Evolutionary conservation across 2,329 filamentous ascomycete species (phyloP), one percentile per base, ranked within the genome.

Genomic region (Talaromyces marneffei): DNA sequence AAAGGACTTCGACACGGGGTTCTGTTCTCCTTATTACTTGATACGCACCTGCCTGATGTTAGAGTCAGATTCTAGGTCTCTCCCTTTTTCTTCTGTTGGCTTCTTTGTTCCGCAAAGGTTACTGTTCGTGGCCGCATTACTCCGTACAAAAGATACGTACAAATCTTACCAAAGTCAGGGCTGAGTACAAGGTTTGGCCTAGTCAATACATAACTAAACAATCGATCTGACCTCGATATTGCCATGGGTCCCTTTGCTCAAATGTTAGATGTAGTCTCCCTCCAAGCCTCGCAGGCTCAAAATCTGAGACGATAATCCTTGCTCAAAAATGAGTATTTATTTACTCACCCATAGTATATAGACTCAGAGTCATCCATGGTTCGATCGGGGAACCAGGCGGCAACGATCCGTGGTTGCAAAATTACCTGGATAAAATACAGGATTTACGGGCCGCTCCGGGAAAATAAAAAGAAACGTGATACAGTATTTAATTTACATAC

Each of bases 381-480:
- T 55, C 14, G 20, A 40, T 55, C 52, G 20, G 52, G 52, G 52
- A 55, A 55, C 52, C 52, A 27, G 35, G 52, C 52, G 52, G 52
- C 52, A 55, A 55, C 5, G 35, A 39, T 55, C 52, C 52, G 23
- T 40, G 52, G 33, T 40, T 55, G 33, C 12, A 27, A 55, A 27
- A 18, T 40, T 39, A 55, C 52, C 10, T 18, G 48, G 48, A 23
- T 50, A 31, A 23, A 40, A 40, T 55, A 55, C 52, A 40, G n/a
- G 31, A 27, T 14, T 37, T 40, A 27, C 52, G 52, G 52, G 14
- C 52, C 52, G 52, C 35, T 40, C 25, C 35, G 52, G 33, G 23
- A 52, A 50, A 10, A 40, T 55, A 27, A 39, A 23, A 54, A 39
- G 52, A 27, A 35, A 55, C 20, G 35, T 29, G 31, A 35, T 33